Base-by-base conservation (phyloP, 2,329 filamentous ascomycete genomes). In the Clonostachys sp. region DNA sequence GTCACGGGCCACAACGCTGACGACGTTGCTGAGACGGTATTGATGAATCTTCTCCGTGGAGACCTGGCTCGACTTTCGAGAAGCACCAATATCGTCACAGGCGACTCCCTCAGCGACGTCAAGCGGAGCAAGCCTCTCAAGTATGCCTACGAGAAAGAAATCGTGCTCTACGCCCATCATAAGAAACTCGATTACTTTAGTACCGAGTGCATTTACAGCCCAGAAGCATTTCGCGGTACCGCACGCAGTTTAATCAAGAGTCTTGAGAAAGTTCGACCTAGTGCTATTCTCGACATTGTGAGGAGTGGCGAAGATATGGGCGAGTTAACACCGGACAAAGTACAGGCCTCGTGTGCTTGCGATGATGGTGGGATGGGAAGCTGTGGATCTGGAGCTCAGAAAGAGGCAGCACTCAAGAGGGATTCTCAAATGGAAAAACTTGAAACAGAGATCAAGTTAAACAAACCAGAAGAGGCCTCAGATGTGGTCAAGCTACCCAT, bases 141-240 rank as follows among this genome's bases (percentile, higher is more conserved):
- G 66, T 99, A 97, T 64, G 91, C 92, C 2, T 99, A 97, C 62
- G 94, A 99, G 64, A 99, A 99, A 71, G 94, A 99, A 64, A 99
- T 99, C 55, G 94, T 99, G 16, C 77, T 99, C 6, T 99, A 99
- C 63, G 94, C 94, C 6, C 89, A 97, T 62, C 91, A 99, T 73
- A 95, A 94, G 68, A 91, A 91, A 65, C 76, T 99, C 53, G 91
- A 97, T 63, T 99, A 99, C 69, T 99, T 99, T 69, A 96, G 86
- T 60, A 99, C 94, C 0, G 94, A 99, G 69, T 99, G 94, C 73
- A 91, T 99, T 51, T 99, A 99, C 73, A 96, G 90, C 46, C 94
- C 94, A 0, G 94, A 99, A 67, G 94, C 94, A 3, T 99, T 99
- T 62, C 80, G 94, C 50, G 94, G 94, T 4, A 96, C 89, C 55